These are phyloP conservation scores for Nothomitra cinnamomea DNA, from an alignment of 2,329 filamentous ascomycete genomes.

Conservation along the genomic window DNA sequence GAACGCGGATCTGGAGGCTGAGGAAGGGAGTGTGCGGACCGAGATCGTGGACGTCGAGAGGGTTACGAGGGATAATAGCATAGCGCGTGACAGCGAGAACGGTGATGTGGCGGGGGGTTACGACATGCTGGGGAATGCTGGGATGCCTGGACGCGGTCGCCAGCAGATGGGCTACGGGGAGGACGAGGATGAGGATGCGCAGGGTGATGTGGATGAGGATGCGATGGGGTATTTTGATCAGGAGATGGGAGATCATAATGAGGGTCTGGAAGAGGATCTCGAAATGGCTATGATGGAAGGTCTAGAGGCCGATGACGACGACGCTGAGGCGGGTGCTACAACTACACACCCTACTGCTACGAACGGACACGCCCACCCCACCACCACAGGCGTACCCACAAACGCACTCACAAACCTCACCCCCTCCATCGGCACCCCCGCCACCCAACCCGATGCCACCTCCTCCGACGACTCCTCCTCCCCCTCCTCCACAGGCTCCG, in stretches of 20 bases:
- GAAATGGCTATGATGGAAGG: conserved; percentile 11
- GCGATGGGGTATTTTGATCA: conserved; percentile 13
- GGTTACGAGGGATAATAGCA: conserved; percentile 8
- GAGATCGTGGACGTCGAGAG: conserved; percentile 34
- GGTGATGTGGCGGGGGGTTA: conserved; percentile 32
- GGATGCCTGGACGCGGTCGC: conserved; percentile 6
- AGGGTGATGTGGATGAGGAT: conserved; percentile 23
- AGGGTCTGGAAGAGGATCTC: conserved; percentile 6
- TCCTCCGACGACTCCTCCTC: conserved; percentile 26
- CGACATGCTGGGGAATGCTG: conserved; percentile 15
- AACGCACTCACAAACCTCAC: background rate
- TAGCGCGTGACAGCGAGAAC: background rate
- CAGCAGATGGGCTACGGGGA: conserved; percentile 29
- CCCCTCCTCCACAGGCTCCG: conserved; percentile 22
- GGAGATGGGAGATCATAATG: background rate
- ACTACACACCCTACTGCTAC: conserved; percentile 18
- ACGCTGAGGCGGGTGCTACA: conserved; percentile 15
- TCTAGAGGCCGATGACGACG: conserved; percentile 19
- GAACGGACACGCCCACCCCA: conserved; percentile 19
- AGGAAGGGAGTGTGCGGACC: conserved; percentile 40
- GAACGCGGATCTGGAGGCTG: conserved; percentile 40
- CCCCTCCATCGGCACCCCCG: conserved; percentile 5
- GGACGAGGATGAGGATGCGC: conserved; percentile 31
- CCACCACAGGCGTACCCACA: conserved; percentile 15
- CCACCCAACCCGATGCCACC: conserved; percentile 21